Conservation (phyloP, 306 rosid genomes). For the Castanea mollissima region DNA sequence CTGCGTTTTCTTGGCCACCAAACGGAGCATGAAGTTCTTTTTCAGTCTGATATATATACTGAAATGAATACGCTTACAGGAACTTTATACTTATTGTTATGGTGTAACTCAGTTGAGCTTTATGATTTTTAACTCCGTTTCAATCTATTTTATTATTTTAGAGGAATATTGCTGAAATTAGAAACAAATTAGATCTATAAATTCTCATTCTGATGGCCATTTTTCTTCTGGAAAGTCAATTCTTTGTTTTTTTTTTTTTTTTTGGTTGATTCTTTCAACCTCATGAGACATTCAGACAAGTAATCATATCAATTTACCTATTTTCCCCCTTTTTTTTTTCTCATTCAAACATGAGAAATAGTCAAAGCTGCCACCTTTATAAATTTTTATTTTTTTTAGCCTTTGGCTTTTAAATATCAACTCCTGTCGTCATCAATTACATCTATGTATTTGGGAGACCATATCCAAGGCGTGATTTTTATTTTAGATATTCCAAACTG, state of each 20-base stretch:
- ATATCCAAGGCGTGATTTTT: background rate
- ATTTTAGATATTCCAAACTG: background rate
- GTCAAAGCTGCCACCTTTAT: constrained; percentile 13
- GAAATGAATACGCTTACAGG: background rate
- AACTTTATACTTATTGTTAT: background rate
- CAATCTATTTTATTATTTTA: background rate
- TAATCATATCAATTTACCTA: background rate
- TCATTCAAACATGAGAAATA: constrained; percentile 1
- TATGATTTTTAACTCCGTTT: background rate
- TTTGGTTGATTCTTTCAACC: background rate
- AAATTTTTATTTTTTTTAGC: background rate
- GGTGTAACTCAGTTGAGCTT: background rate
- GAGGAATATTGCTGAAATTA: background rate
- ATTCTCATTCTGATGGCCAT: background rate
- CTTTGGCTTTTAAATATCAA: background rate
- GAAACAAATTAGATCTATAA: constrained; percentile 3
- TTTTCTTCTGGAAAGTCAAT: background rate
- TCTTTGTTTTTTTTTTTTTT: background rate
- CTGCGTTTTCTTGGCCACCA: constrained; percentile 13
- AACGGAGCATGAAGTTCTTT: background rate
- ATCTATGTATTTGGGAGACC: background rate
- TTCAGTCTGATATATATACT: background rate
- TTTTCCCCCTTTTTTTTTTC: background rate
- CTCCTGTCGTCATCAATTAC: background rate
- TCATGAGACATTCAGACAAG: background rate